Evolutionary conservation across 139 green algal species (phyloP), one percentile per base, ranked within the genome.

Genomic region (Tetradesmus obliquus): DNA sequence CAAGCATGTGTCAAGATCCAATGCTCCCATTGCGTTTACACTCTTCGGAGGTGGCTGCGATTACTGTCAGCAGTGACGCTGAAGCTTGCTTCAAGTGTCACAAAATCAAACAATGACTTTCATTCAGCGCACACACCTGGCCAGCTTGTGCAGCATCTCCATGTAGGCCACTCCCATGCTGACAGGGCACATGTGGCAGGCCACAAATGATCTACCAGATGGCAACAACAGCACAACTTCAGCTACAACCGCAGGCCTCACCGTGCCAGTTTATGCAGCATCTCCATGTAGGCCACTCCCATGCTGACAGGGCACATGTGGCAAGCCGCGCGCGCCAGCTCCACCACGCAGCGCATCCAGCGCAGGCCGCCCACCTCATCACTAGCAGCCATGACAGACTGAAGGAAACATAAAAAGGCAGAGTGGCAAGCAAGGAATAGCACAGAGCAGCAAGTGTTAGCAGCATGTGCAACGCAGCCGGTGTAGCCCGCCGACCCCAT

Each of bases 321-420:
- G 20, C 88, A 89, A 22, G 92, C 95, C 55, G 87, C 87, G 17
- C 95, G 95, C 79, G 96, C 76, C 19, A 98, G 74, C 86, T 97
- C 96, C 17, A 90, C 94, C 55, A 98, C 62, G 51, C 94, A 94
- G 54, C 95, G 95, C 22, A 91, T 91, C 97, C 97, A 98, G 19
- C 97, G 92, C 57, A 94, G 83, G 32, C 82, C 53, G 72, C 96
- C 96, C 17, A 94, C 74, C 1, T 84, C 91, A 32, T 90, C 85
- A 53, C 5, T 90, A 3, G 91, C 84, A 17, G 12, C 12, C 92
- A 95, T 91, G 66, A 95, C 17, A 58, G 55, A 60, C 93, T 95
- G 92, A 87, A 91, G 66, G 24, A 57, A 5, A 45, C 22, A 55
- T n/a, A 9, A 84, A 84, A 55, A 84, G 79, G n/a, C 54, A 12